Evolutionary conservation across 352 stramenopile genomes (phyloP).

Genomic region (Pythium periplocum): DNA sequence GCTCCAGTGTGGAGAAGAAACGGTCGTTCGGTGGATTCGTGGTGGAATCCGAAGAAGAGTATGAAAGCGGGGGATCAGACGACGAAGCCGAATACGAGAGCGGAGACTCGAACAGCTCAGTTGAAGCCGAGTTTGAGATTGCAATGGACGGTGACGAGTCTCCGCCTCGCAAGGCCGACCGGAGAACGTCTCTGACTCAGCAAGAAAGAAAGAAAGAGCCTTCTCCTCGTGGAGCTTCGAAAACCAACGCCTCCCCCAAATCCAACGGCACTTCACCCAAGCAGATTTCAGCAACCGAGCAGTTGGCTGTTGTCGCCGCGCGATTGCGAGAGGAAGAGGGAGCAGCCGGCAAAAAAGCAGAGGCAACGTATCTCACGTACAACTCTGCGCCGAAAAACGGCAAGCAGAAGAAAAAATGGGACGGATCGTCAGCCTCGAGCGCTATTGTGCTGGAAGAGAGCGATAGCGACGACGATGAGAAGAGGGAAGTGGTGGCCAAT

Average conservation of each 20-base stretch:
- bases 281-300: not conserved
- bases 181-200: no score
- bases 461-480: constrained; percentile 23
- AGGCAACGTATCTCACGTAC: not conserved
- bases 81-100: not conserved
- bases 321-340: not conserved
- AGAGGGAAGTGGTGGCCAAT: constrained; percentile 6
- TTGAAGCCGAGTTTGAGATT: constrained; percentile 10
- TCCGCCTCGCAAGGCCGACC: no score
- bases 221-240: no score
- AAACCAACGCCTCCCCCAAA: no score
- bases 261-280: not conserved
- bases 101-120: constrained; percentile 2
- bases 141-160: not conserved
- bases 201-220: no score
- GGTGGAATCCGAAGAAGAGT: constrained; percentile 16
- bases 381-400: not conserved
- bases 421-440: not conserved
- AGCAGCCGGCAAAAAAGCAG: not conserved
- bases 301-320: not conserved
- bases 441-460: constrained; percentile 12
- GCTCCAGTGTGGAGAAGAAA: constrained; percentile 1
- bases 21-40: constrained; percentile 13
- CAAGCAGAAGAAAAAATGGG: not conserved
- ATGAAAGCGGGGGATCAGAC: constrained; percentile 5